These are phyloP conservation scores for Testicularia cyperi DNA, from an alignment of 1,284 basidiomycete species.

Conservation along the genomic window DNA sequence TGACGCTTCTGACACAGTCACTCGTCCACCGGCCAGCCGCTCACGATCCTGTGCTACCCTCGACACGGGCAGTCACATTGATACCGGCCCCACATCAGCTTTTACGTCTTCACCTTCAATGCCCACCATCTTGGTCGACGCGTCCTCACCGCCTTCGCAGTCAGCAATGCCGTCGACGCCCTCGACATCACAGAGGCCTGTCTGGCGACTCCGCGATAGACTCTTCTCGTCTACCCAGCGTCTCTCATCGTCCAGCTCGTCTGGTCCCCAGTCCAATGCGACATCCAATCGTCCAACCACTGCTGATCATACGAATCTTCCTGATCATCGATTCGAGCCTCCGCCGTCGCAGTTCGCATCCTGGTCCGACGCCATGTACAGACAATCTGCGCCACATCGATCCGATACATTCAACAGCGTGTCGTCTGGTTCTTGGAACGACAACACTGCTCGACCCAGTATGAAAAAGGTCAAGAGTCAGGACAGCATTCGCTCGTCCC, in stretches of 20 bases:
- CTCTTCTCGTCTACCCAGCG: too few species aligned
- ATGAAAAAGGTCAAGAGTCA: conserved; percentile 25
- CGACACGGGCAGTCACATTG: too few species aligned
- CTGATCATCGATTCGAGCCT: neutral
- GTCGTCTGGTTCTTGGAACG: conserved; percentile 19
- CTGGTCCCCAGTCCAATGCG: neutral
- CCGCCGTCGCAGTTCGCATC: conserved; percentile 23
- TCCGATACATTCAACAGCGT: conserved; percentile 30
- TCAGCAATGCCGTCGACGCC: neutral
- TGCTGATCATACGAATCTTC: neutral
- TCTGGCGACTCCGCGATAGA: neutral
- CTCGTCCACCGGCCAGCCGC: too few species aligned
- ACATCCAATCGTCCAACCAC: conserved; percentile 2
- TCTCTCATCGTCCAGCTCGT: neutral
- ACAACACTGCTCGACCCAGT: conserved; percentile 6
- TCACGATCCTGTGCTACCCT: too few species aligned
- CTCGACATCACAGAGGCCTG: neutral
- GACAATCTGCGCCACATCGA: conserved; percentile 9
- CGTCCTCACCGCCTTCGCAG: conserved; percentile 3
- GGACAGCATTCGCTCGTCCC: conserved; percentile 16
- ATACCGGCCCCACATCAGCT: too few species aligned
- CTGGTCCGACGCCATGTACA: conserved; percentile 22
- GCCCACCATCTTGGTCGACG: conserved; percentile 9
- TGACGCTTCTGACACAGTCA: too few species aligned
- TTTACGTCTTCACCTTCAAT: too few species aligned